Base-by-base conservation (phyloP, 2,329 filamentous ascomycete genomes). In the Cladorrhinum sp. region DNA sequence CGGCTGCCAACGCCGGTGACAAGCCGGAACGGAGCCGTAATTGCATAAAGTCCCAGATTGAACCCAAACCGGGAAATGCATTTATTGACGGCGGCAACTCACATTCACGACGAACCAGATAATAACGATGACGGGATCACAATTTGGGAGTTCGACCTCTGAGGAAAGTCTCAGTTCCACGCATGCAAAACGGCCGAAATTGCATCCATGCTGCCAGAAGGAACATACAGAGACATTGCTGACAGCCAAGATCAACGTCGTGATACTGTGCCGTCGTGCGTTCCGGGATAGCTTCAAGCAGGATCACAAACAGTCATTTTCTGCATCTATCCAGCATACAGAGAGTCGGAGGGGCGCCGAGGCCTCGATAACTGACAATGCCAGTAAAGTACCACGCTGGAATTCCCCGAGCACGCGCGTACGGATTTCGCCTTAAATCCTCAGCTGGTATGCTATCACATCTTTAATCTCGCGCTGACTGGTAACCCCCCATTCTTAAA, bases 151-250 rank as follows among this genome's bases (percentile, higher is more conserved):
- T 10, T 28, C 5, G 20, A 10, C 55, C 54, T 57, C 50, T 59
- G 51, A 55, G 56, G 55, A 42, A 50, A 23, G 18, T 57, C 49
- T 52, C 36, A 21, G 23, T 57, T 51, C 50, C 23, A 59, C 60
- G 61, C 58, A 62, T 57, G 61, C 4, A 55, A 51, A 20, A 33
- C 39, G 63, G 61, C 63, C 63, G 63, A 63, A 51, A 62, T 63
- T 28, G 26, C 26, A 28, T 28, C 4, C 9, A 49, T 58, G 55
- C 24, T 55, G 49, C 50, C 49, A 55, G 18, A 28, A 53, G 54
- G 57, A 55, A 52, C 21, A 52, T 56, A 42, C 60, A 36, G 28
- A 39, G 54, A 18, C 39, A n/a, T 16, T 26, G 16, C 39, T 57
- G 51, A 60, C 21, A 39, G 51, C 10, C 42, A 14, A n/a, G 18